These are phyloP conservation scores for Lactarius deliciosus DNA, from an alignment of 768 basidiomycete species.

Conservation along the genomic window DNA sequence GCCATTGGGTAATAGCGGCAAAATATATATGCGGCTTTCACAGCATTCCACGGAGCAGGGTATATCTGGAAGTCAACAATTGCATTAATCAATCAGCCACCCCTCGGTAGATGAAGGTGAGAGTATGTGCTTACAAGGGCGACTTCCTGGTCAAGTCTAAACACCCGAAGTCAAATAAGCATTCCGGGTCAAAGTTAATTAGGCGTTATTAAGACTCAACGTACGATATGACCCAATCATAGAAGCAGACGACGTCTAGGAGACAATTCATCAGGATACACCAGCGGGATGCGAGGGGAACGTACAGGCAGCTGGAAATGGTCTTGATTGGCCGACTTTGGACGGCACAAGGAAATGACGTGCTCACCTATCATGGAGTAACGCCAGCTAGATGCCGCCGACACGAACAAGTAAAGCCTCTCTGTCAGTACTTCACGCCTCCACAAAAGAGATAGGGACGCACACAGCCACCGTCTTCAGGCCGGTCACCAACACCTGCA, in stretches of 20 bases:
- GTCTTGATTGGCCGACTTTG: background rate
- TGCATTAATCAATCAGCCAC: background rate
- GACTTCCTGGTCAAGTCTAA: slow-evolving; percentile 24
- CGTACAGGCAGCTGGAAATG: slow-evolving; percentile 17
- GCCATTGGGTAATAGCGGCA: slow-evolving; percentile 25
- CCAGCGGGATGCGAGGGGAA: background rate
- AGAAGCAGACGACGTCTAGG: slow-evolving; percentile 25
- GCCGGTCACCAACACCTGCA: background rate
- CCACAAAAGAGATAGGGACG: background rate
- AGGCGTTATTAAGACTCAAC: slow-evolving; percentile 7
- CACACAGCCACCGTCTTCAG: background rate
- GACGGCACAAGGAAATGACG: background rate
- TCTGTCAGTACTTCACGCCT: background rate
- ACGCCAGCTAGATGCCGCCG: slow-evolving; percentile 18
- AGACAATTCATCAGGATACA: background rate
- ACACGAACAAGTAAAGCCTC: background rate
- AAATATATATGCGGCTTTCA: slow-evolving; percentile 25
- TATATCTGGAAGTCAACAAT: slow-evolving; percentile 19
- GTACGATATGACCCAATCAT: slow-evolving; percentile 30
- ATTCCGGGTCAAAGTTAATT: background rate
- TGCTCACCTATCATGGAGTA: slow-evolving; percentile 18
- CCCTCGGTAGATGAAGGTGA: background rate
- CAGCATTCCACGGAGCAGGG: slow-evolving; percentile 15
- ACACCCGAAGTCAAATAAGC: background rate
- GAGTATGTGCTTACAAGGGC: slow-evolving; percentile 5